Conservation (phyloP, 352 stramenopile genomes). For the Phytophthora citricola region DNA sequence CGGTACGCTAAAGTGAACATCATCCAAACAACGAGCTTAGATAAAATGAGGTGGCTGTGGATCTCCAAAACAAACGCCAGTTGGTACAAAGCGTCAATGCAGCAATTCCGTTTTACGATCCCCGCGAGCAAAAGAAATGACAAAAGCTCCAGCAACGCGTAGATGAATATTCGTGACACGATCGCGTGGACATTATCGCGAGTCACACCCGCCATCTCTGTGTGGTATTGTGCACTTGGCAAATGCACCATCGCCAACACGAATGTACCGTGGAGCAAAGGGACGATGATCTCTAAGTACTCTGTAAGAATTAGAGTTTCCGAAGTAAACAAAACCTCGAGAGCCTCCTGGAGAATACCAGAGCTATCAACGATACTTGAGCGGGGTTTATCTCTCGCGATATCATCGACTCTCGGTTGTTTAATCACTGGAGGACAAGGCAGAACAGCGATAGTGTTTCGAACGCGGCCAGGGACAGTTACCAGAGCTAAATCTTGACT, state of each 20-base stretch:
- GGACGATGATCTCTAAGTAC: conserved; percentile 11
- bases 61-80: conserved; percentile 37
- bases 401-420: neutral
- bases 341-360: neutral
- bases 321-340: conserved; percentile 3
- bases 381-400: neutral
- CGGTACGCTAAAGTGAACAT: conserved; percentile 5
- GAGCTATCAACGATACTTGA: neutral
- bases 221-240: conserved; percentile 7
- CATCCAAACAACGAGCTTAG: conserved; percentile 23
- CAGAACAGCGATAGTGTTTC: neutral
- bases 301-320: conserved; percentile 6
- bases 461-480: neutral
- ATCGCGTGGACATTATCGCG: neutral
- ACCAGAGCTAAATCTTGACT: no score
- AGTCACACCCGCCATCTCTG: conserved; percentile 4
- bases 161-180: conserved; percentile 10
- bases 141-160: conserved; percentile 19
- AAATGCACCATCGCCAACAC: conserved; percentile 6
- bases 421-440: neutral
- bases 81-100: conserved; percentile 26
- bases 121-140: conserved; percentile 18
- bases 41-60: conserved; percentile 6
- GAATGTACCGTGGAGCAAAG: neutral
- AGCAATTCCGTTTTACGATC: conserved; percentile 10